Evolutionary conservation across 352 stramenopile species (phyloP).

Genomic region (Thraustochytrium sp.): DNA sequence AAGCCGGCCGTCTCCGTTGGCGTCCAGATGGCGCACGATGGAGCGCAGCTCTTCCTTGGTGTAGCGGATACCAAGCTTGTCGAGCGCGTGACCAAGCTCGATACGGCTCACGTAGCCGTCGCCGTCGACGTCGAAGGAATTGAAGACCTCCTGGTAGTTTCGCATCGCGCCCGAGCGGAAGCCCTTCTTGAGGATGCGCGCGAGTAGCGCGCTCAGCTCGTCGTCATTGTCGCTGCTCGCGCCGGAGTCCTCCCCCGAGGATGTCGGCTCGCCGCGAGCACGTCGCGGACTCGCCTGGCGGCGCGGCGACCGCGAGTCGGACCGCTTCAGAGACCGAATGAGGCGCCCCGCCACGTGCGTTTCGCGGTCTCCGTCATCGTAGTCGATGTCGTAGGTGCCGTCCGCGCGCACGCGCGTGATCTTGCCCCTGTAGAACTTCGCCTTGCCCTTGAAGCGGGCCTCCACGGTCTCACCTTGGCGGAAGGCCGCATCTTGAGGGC

Average conservation of each 20-base stretch:
- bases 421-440: slow-evolving; percentile 64
- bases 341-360: slow-evolving; percentile 51
- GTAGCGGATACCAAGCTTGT: slow-evolving; percentile 18
- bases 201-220: not conserved
- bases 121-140: not conserved
- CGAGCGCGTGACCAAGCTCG: slow-evolving; percentile 17
- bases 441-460: slow-evolving; percentile 61
- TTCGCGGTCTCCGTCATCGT: slow-evolving; percentile 69
- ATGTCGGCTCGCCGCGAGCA: slow-evolving; percentile 62
- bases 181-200: slow-evolving; percentile 7
- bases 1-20: slow-evolving; percentile 1
- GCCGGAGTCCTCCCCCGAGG: slow-evolving; percentile 53
- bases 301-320: not conserved
- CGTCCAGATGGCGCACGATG: not conserved
- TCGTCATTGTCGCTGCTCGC: not conserved
- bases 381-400: slow-evolving; percentile 61
- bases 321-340: slow-evolving; percentile 47
- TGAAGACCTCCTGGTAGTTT: slow-evolving; percentile 33
- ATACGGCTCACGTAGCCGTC: slow-evolving; percentile 14
- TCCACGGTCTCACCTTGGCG: slow-evolving; percentile 58
- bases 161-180: not conserved
- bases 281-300: slow-evolving; percentile 36
- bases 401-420: slow-evolving; percentile 62
- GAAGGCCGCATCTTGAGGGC: not conserved
- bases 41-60: not conserved